Conservation (phyloP, 352 stramenopile genomes). For the Thalassiosira livingstoniorum region DNA sequence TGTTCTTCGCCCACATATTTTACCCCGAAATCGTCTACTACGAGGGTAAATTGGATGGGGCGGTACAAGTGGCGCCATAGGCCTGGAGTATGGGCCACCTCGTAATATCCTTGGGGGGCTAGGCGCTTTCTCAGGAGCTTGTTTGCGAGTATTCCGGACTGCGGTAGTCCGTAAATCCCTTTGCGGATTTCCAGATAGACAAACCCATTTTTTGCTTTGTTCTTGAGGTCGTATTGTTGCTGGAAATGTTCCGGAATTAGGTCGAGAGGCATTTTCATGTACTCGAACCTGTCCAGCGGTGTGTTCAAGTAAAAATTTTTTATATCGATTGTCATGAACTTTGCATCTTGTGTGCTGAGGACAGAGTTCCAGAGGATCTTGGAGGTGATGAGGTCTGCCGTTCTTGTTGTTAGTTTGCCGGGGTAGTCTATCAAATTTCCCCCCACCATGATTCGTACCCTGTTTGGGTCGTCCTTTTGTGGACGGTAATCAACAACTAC, state of each 20-base stretch:
- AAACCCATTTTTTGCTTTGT: conserved; percentile 15
- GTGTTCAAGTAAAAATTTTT: conserved; percentile 51
- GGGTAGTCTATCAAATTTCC: conserved; percentile 25
- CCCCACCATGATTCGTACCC: conserved; percentile 10
- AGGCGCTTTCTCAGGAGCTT: conserved; percentile 27
- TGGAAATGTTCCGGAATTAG: conserved; percentile 8
- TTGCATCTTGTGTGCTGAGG: conserved; percentile 3
- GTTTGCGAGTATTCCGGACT: conserved; percentile 33
- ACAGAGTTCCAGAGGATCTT: not conserved
- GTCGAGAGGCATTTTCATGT: conserved; percentile 29
- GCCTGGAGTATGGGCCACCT: conserved; percentile 32
- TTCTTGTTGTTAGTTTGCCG: conserved; percentile 4
- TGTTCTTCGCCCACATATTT: conserved; percentile 44
- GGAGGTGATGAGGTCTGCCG: conserved; percentile 1
- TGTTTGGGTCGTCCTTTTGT: conserved; percentile 25
- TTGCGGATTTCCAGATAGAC: conserved; percentile 42
- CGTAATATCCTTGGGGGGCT: conserved; percentile 9
- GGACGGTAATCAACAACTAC: conserved; percentile 20
- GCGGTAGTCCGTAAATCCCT: conserved; percentile 41
- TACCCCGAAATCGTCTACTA: conserved; percentile 64
- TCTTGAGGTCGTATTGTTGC: conserved; percentile 11
- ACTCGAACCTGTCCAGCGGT: conserved; percentile 35
- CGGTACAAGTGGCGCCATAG: conserved; percentile 42
- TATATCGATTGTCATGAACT: conserved; percentile 32
- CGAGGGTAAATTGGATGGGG: conserved; percentile 42